A percentile compares a stretch with the other conserved stretches of the same genome.
Evolutionary conservation across 2,329 filamentous ascomycete species (phyloP).

Genomic region (Cadophora malorum): DNA sequence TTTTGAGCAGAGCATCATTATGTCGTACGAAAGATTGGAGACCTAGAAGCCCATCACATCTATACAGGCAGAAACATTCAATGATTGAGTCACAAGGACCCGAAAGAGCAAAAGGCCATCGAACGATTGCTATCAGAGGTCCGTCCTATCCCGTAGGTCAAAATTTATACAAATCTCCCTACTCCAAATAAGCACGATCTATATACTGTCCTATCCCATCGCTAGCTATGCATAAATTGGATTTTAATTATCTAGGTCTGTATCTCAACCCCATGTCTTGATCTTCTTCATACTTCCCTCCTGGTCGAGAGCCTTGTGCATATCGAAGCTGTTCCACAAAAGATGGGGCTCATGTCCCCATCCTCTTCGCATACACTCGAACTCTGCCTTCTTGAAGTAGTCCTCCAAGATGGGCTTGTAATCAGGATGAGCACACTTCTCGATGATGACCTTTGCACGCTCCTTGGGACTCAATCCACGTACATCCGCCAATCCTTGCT

Average conservation of each 20-base stretch:
- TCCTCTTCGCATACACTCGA: slow-evolving; percentile 82
- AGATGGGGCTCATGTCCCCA: slow-evolving; percentile 91
- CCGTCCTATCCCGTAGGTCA: not conserved
- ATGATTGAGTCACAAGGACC: not conserved
- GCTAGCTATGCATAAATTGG: slow-evolving; percentile 6
- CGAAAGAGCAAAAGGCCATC: not conserved
- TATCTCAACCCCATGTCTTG: slow-evolving; percentile 43
- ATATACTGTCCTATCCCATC: not conserved
- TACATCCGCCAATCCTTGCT: slow-evolving; percentile 81
- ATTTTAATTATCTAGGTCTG: too few species aligned
- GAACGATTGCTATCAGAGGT: not conserved
- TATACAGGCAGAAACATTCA: not conserved
- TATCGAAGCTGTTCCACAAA: slow-evolving; percentile 85
- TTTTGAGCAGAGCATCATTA: not conserved
- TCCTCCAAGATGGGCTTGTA: slow-evolving; percentile 82
- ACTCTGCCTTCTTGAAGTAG: slow-evolving; percentile 87
- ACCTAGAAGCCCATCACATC: not conserved
- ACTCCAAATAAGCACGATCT: not conserved
- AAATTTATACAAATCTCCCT: not conserved
- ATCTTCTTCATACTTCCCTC: slow-evolving; percentile 77
- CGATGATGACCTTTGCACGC: slow-evolving; percentile 83
- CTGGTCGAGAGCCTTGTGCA: slow-evolving; percentile 83
- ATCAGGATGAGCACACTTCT: slow-evolving; percentile 84
- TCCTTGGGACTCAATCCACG: slow-evolving; percentile 81
- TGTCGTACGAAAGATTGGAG: not conserved